Evolutionary conservation across 2,329 filamentous ascomycete genomes (phyloP).

Genomic region (Hysterium pulicare): DNA sequence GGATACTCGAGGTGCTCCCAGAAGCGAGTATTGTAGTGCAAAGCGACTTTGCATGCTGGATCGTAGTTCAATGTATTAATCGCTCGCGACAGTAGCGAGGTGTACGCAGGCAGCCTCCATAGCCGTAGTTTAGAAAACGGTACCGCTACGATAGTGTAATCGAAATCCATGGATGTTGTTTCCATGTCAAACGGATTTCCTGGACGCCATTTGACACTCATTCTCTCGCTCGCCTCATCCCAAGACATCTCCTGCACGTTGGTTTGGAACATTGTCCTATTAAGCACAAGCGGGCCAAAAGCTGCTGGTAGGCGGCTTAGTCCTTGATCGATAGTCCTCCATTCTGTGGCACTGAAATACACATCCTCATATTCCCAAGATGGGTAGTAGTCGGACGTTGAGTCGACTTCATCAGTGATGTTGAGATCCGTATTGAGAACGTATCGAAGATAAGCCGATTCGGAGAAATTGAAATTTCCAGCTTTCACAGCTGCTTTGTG

Average conservation of each 20-base stretch:
- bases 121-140: slow-evolving; percentile 64
- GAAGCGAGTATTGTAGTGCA: slow-evolving; percentile 65
- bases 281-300: slow-evolving; percentile 60
- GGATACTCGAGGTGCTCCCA: slow-evolving; percentile 53
- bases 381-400: slow-evolving; percentile 46
- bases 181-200: slow-evolving; percentile 42
- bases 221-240: slow-evolving; percentile 48
- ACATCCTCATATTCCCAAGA: slow-evolving; percentile 53
- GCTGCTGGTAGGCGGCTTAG: slow-evolving; percentile 58
- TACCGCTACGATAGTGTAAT: slow-evolving; percentile 64
- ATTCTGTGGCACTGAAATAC: slow-evolving; percentile 59
- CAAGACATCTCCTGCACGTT: slow-evolving; percentile 57
- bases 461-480: slow-evolving; percentile 62
- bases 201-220: slow-evolving; percentile 58
- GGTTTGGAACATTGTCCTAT: slow-evolving; percentile 55
- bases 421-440: slow-evolving; percentile 54
- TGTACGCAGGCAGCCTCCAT: slow-evolving; percentile 57
- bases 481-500: slow-evolving; percentile 53
- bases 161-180: slow-evolving; percentile 52
- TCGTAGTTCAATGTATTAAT: slow-evolving; percentile 50
- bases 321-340: slow-evolving; percentile 64
- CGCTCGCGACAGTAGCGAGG: slow-evolving; percentile 48
- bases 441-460: slow-evolving; percentile 61
- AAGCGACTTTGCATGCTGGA: slow-evolving; percentile 56
- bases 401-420: slow-evolving; percentile 53